Evolutionary conservation across 768 basidiomycete genomes (phyloP).

Genomic region (Suillus decipiens): DNA sequence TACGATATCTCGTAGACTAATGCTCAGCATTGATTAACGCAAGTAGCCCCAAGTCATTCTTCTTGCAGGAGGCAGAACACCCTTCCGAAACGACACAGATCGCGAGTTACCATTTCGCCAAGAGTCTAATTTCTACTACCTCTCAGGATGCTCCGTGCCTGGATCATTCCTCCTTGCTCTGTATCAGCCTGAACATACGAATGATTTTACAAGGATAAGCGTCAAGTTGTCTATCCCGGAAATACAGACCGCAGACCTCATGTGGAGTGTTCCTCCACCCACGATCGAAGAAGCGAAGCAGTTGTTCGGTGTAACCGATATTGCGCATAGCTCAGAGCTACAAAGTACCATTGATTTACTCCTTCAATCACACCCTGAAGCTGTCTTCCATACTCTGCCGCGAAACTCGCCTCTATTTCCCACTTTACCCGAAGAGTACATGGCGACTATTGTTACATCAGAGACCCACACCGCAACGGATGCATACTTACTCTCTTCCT

Average conservation of each 20-base stretch:
- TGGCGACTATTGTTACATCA: conserved; percentile 36
- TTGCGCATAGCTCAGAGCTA: conserved; percentile 25
- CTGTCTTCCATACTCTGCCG: conserved; percentile 69
- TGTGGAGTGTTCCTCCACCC: conserved; percentile 90
- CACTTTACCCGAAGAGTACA: conserved; percentile 43
- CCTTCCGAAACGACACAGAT: conserved; percentile 82
- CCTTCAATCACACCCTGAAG: conserved; percentile 38
- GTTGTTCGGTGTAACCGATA: conserved; percentile 60
- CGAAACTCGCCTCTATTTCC: conserved; percentile 54
- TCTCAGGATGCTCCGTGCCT: conserved; percentile 79
- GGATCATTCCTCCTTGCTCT: conserved; percentile 65
- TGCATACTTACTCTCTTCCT: conserved; percentile 67
- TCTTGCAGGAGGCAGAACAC: conserved; percentile 61
- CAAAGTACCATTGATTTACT: neutral
- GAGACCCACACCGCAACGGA: conserved; percentile 48
- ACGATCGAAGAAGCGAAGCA: conserved; percentile 57
- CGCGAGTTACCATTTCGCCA: conserved; percentile 72
- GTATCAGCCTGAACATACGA: conserved; percentile 48
- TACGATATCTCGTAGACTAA: neutral
- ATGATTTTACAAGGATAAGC: conserved; percentile 43
- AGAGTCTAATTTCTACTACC: conserved; percentile 89
- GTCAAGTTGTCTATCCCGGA: conserved; percentile 79
- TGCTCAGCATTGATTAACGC: neutral
- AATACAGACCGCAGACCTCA: conserved; percentile 66
- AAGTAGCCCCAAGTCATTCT: conserved; percentile 68